Evolutionary conservation across 164 flowering plant genomes (phyloP), one percentile per base, ranked within the genome.

Genomic region (Taxillus chinensis): DNA sequence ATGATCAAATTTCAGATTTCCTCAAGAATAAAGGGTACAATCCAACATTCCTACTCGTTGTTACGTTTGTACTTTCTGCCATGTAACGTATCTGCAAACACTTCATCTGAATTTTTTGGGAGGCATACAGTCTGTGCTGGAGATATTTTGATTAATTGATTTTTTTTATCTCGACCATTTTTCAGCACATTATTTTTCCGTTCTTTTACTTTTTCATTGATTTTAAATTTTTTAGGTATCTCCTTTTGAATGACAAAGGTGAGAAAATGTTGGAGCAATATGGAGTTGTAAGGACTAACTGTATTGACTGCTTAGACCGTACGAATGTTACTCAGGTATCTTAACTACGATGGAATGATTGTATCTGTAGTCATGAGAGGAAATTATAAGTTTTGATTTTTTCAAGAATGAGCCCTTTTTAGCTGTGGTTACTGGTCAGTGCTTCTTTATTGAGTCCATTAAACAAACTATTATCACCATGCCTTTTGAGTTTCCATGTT

Each of bases 281-380:
- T 70, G 99, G 99, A 62, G 83, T 87, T 73, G 84, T 89, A 40
- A 78, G 99, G 72, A 89, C 91, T 70, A 93, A 93, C 64, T 93
- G 97, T 68, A 81, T 93, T 62, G 99, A 93, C 73, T 93, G 99
- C 78, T 80, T 93, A 70, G 99, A 93, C 75, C 96, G 99, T 46
- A 93, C 99, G 55, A 93, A 93, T 77, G 96, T 89, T 67, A 89
- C 97, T 2, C 99, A 93, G 92, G 97, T 83, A 63, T 61, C 27
- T 27, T 27, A 27, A 27, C 0, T 27, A 27, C 2, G 27, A 27
- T 27, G 27, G 0, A 27, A 50, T 27, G 12, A 27, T 27, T 27
- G 27, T 27, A 27, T 27, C 27, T 27, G 27, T 27, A 27, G 27
- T 27, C 27, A 27, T 27, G 27, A 27, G 27, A 27, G 27, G 27